A percentile compares a stretch with the other conserved stretches of the same genome.
These are phyloP conservation scores for Pilobolus umbonatus DNA, from an alignment of 192 early-diverging fungal species.

Conservation along the genomic window DNA sequence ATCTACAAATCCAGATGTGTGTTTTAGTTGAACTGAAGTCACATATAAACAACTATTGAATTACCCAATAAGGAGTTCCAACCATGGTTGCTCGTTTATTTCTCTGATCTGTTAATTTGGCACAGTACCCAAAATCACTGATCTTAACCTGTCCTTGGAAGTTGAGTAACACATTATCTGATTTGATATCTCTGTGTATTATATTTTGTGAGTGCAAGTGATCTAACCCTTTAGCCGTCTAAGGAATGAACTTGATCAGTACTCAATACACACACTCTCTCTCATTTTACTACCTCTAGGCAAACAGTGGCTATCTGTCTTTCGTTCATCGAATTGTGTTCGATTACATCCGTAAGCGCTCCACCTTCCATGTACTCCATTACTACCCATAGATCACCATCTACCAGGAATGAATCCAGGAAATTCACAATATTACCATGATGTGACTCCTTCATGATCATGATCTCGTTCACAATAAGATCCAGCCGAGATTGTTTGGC, in stretches of 20 bases:
- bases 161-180: constrained; percentile 76
- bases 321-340: constrained; percentile 77
- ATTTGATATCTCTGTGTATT: constrained; percentile 88
- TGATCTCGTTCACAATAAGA: constrained; percentile 89
- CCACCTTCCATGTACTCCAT: constrained; percentile 96
- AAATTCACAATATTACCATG: constrained; percentile 88
- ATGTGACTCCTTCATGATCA: constrained; percentile 79
- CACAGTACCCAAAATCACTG: constrained; percentile 87
- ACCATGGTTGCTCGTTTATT: constrained; percentile 82
- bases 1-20: no score
- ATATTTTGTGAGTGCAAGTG: constrained; percentile 73
- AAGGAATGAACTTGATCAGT: neutral
- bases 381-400: constrained; percentile 82
- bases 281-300: constrained; percentile 42
- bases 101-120: constrained; percentile 65
- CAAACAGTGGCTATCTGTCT: constrained; percentile 83
- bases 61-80: constrained; percentile 83
- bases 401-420: constrained; percentile 75
- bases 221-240: constrained; percentile 67
- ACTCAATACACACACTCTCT: no score
- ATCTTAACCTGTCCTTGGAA: constrained; percentile 70
- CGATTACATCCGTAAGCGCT: constrained; percentile 77
- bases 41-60: neutral
- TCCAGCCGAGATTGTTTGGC: constrained; percentile 94
- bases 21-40: no score